Base-by-base conservation (phyloP, 1,284 basidiomycete species). In the Moniliella sp. region DNA sequence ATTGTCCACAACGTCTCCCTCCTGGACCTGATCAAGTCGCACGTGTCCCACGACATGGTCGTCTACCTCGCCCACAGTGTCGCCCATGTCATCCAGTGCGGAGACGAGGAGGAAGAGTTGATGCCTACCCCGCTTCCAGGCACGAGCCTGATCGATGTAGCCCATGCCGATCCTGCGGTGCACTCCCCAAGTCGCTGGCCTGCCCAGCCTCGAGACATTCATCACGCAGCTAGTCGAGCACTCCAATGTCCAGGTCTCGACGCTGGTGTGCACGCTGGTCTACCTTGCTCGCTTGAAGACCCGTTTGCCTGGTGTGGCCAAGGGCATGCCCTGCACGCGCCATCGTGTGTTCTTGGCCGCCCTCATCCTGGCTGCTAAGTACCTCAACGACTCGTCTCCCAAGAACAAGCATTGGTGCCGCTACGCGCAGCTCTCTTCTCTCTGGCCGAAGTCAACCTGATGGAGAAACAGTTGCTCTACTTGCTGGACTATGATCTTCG, bases 341-440 rank as follows among this genome's bases (percentile, higher is more conserved):
- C 86, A 93, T 62, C 77, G 88, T 30, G 77, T 94, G 42, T 93
- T 97, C 65, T 71, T 97, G 46, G 86, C 88, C 23, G 76, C 79
- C 0, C 74, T 94, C 52, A 94, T 97, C 62, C 79, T 86, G 30
- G 77, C 88, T 17, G 78, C 84, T 47, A 97, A 97, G 66, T 94
- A 94, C 64, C 72, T 94, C 56, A 93, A 97, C 65, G 86, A 94
- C 65, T 82, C 80, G 17, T 62, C 61, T 27, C 63, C 62, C 13
- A 93, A 88, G 69, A 94, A 94, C 67, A 73, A 74, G 63, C 82
- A 93, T 67, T 59, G 54, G 55, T 53, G 45, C 33, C 62, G 64
- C 34, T 82, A 86, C 62, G 78, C n/a, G n/a, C 75, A 12, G 65
- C 68, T 31, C 64, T 68, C 40, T 72, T 86, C 60, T 73, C 64